Evolutionary conservation across 768 basidiomycete species (phyloP).

Genomic region (Sistotremastrum niveocremeum): DNA sequence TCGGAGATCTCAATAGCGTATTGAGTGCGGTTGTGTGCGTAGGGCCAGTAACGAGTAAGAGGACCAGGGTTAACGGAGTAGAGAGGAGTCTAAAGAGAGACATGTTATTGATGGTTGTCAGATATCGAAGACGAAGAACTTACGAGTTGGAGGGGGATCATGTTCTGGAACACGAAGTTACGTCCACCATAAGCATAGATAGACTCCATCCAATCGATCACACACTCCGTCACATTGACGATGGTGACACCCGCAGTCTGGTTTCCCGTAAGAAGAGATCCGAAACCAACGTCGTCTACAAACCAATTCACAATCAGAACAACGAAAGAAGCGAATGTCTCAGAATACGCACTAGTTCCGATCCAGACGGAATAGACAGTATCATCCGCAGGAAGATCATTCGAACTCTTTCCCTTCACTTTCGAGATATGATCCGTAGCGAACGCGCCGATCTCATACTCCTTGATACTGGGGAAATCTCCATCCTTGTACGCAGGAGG

Average conservation of each 20-base stretch:
- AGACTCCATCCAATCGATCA: conserved; percentile 43
- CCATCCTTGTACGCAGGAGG: too few species aligned
- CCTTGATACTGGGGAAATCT: conserved; percentile 40
- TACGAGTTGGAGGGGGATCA: conserved; percentile 37
- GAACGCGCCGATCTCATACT: conserved; percentile 40
- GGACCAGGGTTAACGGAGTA: conserved; percentile 36
- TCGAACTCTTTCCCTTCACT: conserved; percentile 23
- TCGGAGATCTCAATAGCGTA: conserved; percentile 46
- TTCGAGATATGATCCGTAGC: conserved; percentile 13
- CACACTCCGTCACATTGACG: conserved; percentile 43
- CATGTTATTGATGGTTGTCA: too few species aligned
- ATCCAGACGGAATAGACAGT: conserved; percentile 59
- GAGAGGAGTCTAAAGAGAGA: conserved; percentile 19
- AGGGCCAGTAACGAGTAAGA: conserved; percentile 33
- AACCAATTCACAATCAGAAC: too few species aligned
- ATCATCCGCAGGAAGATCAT: conserved; percentile 22
- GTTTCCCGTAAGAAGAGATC: conserved; percentile 38
- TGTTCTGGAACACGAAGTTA: conserved; percentile 59
- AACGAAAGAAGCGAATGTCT: too few species aligned
- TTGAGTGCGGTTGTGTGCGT: conserved; percentile 37
- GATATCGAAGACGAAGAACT: too few species aligned
- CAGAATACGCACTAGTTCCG: conserved; percentile 23
- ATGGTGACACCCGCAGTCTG: conserved; percentile 33
- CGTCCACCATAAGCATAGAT: conserved; percentile 46
- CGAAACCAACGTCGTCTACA: conserved; percentile 37